Conservation (phyloP, 1,284 basidiomycete genomes). For the Mrakiaceae sp. region DNA sequence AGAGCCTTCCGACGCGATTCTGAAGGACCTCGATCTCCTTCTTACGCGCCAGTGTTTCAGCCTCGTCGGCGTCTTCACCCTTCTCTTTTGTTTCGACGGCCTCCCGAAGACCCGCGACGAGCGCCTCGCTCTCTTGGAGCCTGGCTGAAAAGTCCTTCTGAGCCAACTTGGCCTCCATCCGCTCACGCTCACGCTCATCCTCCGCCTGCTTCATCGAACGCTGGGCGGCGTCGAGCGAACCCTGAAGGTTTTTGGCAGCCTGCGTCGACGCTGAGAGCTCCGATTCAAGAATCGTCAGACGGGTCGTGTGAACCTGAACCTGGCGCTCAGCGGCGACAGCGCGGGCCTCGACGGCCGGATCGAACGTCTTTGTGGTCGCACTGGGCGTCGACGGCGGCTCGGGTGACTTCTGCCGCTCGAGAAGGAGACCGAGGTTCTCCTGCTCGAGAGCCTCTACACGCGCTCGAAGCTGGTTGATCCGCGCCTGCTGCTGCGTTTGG, state of each 20-base stretch:
- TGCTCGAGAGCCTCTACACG: conserved; percentile 28
- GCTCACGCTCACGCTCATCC: conserved; percentile 20
- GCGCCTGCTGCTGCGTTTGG: neutral
- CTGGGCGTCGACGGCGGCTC: neutral
- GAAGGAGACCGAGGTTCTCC: conserved; percentile 23
- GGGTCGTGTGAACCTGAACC: conserved; percentile 8
- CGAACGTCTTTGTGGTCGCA: neutral
- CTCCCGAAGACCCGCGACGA: conserved; percentile 27
- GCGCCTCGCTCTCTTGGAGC: conserved; percentile 25
- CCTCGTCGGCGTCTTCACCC: conserved; percentile 29
- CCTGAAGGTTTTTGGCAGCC: neutral
- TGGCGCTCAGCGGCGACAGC: conserved; percentile 10
- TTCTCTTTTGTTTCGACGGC: conserved; percentile 30
- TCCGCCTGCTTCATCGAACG: neutral
- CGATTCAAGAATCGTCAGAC: conserved; percentile 14
- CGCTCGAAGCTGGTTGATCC: neutral
- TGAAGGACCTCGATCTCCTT: conserved; percentile 26
- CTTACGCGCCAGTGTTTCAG: conserved; percentile 35
- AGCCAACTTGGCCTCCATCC: conserved; percentile 27
- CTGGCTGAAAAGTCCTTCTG: conserved; percentile 26
- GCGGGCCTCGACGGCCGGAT: conserved; percentile 5
- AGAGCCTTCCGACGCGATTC: conserved; percentile 15
- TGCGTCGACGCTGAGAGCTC: conserved; percentile 6
- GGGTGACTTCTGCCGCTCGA: conserved; percentile 5
- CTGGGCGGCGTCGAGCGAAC: conserved; percentile 6